These are phyloP conservation scores for Aspergillus heteromorphus DNA, from an alignment of 495 filamentous ascomycete genomes.

Conservation along the genomic window DNA sequence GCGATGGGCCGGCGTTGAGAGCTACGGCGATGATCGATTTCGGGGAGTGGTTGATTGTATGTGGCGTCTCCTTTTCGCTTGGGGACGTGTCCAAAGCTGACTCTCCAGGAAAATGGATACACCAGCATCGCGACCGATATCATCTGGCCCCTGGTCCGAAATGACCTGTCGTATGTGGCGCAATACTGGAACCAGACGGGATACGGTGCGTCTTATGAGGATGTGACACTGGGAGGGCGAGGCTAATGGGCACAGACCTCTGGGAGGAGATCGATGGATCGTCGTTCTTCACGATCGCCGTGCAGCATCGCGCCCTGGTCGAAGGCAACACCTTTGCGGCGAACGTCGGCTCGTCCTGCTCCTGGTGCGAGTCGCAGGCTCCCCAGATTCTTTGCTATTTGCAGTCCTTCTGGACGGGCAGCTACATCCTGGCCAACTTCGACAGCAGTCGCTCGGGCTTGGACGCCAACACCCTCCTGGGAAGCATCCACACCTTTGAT, in stretches of 20 bases:
- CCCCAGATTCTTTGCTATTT: slow-evolving; percentile 58
- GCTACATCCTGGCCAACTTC: slow-evolving; percentile 52
- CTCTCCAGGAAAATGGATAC: slow-evolving; percentile 24
- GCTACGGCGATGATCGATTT: slow-evolving; percentile 54
- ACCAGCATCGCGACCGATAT: slow-evolving; percentile 21
- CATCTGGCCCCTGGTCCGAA: slow-evolving; percentile 59
- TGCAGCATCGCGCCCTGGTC: slow-evolving; percentile 52
- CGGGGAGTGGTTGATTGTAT: slow-evolving; percentile 33
- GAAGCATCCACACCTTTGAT: slow-evolving; percentile 61
- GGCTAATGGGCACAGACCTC: slow-evolving; percentile 55
- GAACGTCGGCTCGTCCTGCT: slow-evolving; percentile 34
- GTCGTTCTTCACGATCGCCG: slow-evolving; percentile 55
- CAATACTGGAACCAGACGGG: slow-evolving; percentile 68
- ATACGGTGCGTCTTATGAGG: slow-evolving; percentile 42
- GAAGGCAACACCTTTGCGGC: slow-evolving; percentile 56
- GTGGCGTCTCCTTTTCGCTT: slow-evolving; percentile 9
- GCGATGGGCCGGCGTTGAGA: slow-evolving; percentile 64
- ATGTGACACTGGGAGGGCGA: neutral
- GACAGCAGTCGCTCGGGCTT: slow-evolving; percentile 49
- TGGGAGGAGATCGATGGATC: slow-evolving; percentile 67
- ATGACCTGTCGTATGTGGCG: slow-evolving; percentile 64
- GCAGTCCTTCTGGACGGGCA: slow-evolving; percentile 60
- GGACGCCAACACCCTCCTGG: slow-evolving; percentile 59
- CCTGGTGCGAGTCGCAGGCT: slow-evolving; percentile 47
- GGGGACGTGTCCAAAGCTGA: neutral